Percentiles rank a stretch among this genome's conserved stretches.
phyloP scores from a whole-genome alignment of 805 yeast genomes.

The Candida rishiriensis region DNA sequence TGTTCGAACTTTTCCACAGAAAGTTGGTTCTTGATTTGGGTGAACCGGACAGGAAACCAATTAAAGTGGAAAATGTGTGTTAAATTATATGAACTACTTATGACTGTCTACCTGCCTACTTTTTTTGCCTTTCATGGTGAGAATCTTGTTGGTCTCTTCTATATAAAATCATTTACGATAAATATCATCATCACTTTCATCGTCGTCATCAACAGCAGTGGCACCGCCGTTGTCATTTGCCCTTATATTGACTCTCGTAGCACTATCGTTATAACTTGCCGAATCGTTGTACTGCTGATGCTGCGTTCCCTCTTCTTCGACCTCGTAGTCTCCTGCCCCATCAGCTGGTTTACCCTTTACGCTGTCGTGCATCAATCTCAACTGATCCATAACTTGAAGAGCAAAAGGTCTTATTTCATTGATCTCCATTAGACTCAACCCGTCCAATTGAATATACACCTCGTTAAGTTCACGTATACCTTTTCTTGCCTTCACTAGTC shows the following conservation, averaged over 20 bases:
- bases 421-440: conserved; percentile 77
- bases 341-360: conserved; percentile 10
- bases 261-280: neutral
- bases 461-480: conserved; percentile 80
- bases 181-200: conserved; percentile 23
- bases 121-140: neutral
- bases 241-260: conserved; percentile 1
- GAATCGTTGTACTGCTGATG: neutral
- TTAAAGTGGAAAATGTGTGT: conserved; percentile 60
- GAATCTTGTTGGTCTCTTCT: neutral
- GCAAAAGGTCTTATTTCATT: conserved; percentile 86
- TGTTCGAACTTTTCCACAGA: conserved; percentile 68
- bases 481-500: conserved; percentile 74
- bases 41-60: conserved; percentile 47
- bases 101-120: neutral
- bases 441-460: conserved; percentile 76
- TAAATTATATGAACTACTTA: conserved; percentile 20
- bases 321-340: neutral
- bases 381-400: conserved; percentile 71
- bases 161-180: conserved; percentile 9
- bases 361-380: conserved; percentile 50
- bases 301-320: neutral
- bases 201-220: conserved; percentile 5
- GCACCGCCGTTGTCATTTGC: neutral
- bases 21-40: conserved; percentile 64